These are phyloP conservation scores for Hanseniaspora guilliermondii DNA, from an alignment of 805 yeast genomes.

Conservation along the genomic window DNA sequence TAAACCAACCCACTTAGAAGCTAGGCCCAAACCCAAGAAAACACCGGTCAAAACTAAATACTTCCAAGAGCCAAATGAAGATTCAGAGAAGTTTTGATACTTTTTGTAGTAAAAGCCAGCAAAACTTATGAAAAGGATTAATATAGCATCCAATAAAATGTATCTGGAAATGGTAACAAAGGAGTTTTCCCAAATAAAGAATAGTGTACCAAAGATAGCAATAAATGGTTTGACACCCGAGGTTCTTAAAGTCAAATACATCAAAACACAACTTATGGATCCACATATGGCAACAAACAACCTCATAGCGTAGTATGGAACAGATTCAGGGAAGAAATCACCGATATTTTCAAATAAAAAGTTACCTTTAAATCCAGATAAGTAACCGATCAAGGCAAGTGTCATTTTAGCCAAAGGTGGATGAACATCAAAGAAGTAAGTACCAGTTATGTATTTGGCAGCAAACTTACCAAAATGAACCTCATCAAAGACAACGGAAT, in stretches of 20 bases:
- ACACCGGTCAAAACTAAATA: conserved; percentile 52
- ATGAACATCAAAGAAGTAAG: conserved; percentile 60
- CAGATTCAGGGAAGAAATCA: conserved; percentile 40
- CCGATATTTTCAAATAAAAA: conserved; percentile 60
- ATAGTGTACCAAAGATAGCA: conserved; percentile 43
- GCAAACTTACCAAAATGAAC: conserved; percentile 97
- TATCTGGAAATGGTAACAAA: conserved; percentile 59
- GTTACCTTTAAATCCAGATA: conserved; percentile 62
- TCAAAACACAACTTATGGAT: conserved; percentile 49
- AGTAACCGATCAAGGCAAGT: conserved; percentile 53
- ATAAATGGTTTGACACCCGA: conserved; percentile 60
- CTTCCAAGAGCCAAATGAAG: conserved; percentile 44
- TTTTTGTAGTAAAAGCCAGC: conserved; percentile 53
- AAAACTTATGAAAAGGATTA: conserved; percentile 64
- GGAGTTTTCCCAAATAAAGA: conserved; percentile 56
- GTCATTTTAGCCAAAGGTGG: conserved; percentile 73
- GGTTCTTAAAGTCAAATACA: conserved; percentile 55
- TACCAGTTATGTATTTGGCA: conserved; percentile 55
- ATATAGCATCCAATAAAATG: conserved; percentile 63
- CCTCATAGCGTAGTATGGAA: conserved; percentile 61
- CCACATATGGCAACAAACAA: conserved; percentile 57
- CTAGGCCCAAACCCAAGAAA: conserved; percentile 59
- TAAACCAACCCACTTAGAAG: conserved; percentile 76
- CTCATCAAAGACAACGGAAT: conserved; percentile 83
- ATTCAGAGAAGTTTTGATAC: conserved; percentile 54